Base-by-base conservation (phyloP, 2,329 filamentous ascomycete genomes). In the Exophiala phaeomuriformis region DNA sequence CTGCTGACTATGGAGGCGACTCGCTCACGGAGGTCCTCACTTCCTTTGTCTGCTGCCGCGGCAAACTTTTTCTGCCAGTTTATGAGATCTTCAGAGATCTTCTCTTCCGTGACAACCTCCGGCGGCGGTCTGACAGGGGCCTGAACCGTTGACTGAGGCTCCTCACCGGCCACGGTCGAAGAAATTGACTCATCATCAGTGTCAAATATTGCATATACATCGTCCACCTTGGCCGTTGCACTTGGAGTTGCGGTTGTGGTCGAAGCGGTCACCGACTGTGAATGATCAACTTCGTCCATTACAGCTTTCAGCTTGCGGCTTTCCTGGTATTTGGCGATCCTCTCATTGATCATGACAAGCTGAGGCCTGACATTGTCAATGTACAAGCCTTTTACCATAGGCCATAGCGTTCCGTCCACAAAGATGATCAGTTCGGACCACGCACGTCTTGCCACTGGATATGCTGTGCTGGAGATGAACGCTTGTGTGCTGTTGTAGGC, bases 291-390 rank as follows among this genome's bases (percentile, higher is more conserved):
- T 41, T 80, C 76, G 45, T 82, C 77, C 40, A 80, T 71, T 12
- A 75, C 78, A 35, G 80, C 77, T 61, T 83, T 77, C 27, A 85
- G 63, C 61, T 81, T 83, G 66, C 80, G 81, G 19, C 81, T 81
- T 63, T 80, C 76, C 27, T 77, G 70, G 54, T 77, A 77, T 58
- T 72, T 75, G 39, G 90, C 90, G 7, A 98, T 79, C 43, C 90
- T 84, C 72, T 96, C 86, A 8, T 88, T 88, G 64, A 98, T 97
- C 64, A 90, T 88, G 52, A 91, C 81, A 9, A 98, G 78, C 70
- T 98, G 94, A 9, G 94, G 94, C 72, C 97, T 90, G 2, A 98
- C 90, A 63, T 95, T 95, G 65, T 95, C 84, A 7, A 84, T 81
- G 65, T 97, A 97, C 3, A 96, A 73, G 9, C 86, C 78, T 29